These are phyloP conservation scores for Naganishia friedmannii DNA, from an alignment of 768 basidiomycete genomes.

Conservation along the genomic window DNA sequence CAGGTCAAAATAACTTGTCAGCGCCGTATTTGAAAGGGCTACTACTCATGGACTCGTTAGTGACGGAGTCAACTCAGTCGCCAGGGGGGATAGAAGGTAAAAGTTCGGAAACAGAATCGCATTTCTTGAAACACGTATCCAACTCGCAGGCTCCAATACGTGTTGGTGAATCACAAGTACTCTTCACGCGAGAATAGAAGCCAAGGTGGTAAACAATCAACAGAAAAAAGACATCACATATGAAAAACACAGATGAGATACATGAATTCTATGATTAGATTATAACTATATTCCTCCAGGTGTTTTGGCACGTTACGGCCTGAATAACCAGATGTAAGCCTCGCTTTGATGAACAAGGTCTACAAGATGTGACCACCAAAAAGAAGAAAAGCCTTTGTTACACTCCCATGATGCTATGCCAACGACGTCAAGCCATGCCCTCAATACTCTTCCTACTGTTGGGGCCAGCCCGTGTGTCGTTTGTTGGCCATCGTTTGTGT, in stretches of 20 bases:
- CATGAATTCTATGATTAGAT: slow-evolving; percentile 2
- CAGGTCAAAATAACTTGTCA: too few relatives aligned
- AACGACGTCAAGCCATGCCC: slow-evolving; percentile 9
- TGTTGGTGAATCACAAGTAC: too few relatives aligned
- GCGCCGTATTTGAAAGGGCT: too few relatives aligned
- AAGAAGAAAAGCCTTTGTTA: slow-evolving; percentile 1
- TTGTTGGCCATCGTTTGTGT: slow-evolving; percentile 10
- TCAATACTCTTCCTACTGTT: neutral
- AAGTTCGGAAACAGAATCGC: too few relatives aligned
- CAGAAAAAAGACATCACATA: slow-evolving; percentile 1
- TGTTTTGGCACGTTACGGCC: slow-evolving; percentile 22
- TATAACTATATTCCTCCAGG: slow-evolving; percentile 25
- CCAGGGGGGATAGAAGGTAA: too few relatives aligned
- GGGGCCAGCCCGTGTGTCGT: neutral
- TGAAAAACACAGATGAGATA: slow-evolving; percentile 4
- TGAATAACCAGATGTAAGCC: slow-evolving; percentile 11
- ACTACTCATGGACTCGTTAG: too few relatives aligned
- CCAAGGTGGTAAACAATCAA: too few relatives aligned
- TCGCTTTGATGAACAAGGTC: neutral
- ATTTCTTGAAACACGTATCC: too few relatives aligned
- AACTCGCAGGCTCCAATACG: too few relatives aligned
- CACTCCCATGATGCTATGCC: slow-evolving; percentile 22
- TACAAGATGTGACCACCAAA: neutral
- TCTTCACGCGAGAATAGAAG: too few relatives aligned
- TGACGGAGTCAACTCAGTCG: too few relatives aligned